Base-by-base conservation (phyloP, 1,284 basidiomycete genomes). In the Puccinia hordei region DNA sequence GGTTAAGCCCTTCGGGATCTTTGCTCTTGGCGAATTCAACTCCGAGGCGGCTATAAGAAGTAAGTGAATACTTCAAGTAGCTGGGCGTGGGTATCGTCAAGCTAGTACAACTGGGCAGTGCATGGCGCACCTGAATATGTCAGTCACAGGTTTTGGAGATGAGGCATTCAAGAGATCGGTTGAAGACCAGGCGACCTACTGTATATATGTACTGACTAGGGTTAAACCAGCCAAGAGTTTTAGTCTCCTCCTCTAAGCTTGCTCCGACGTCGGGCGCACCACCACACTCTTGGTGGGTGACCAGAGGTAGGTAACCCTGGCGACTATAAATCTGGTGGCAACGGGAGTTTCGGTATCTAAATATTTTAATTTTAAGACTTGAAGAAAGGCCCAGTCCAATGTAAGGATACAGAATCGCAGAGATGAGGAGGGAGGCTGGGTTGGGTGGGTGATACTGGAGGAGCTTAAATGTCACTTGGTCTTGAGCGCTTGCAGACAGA, bases 21-120 rank as follows among this genome's bases (percentile, higher is more conserved):
- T 35, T 38, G 24, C 33, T 63, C 6, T 33, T 38, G 59, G 59
- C 22, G 59, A 22, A 22, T 63, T 15, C 6, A 12, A 41, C 38
- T 41, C 38, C 38, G 59, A 10, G 19, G 13, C 27, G 1, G 30
- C 57, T 30, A 59, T 3, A 22, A 33, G 30, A 63, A 38, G 59
- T 63, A 63, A 63, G 15, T n/a, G 1, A 59, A 59, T 59, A 59
- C 27, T 59, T 59, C 57, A 27, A 38, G 59, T 30, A 63, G 22
- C 10, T 38, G 57, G 8, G 15, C 38, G 33, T 59, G 4, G 15
- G 33, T 59, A 30, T 59, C 15, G n/a, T 33, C 24, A n/a, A 30
- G 3, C 27, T 38, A 57, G 22, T n/a, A 57, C 24, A 57, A 10
- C 24, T n/a, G 57, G 30, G 13, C 4, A 13, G 30, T 59, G 30